Percentiles rank a stretch among this genome's conserved stretches.
Conservation (phyloP, 2,329 filamentous ascomycete species). For the Pyrenochaeta sp. region DNA sequence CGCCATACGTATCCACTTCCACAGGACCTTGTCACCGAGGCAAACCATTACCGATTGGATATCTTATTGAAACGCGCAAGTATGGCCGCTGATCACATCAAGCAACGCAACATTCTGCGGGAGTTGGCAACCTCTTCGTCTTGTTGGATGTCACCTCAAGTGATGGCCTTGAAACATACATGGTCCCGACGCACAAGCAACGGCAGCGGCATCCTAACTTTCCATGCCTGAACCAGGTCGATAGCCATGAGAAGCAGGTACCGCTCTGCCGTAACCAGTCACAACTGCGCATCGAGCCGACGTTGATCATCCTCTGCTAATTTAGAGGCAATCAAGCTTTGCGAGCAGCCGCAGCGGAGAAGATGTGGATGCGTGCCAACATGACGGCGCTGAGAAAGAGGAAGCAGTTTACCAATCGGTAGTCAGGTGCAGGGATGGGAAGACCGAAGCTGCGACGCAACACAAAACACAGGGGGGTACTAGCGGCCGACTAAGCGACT, state of each 20-base stretch:
- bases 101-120: background rate
- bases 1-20: background rate
- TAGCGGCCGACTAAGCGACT: slow-evolving; percentile 36
- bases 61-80: background rate
- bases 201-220: slow-evolving; percentile 3
- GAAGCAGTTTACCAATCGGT: slow-evolving; percentile 37
- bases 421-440: slow-evolving; percentile 20
- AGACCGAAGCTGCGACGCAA: slow-evolving; percentile 34
- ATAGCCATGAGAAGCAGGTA: slow-evolving; percentile 8
- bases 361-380: slow-evolving; percentile 13
- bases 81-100: background rate
- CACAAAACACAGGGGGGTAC: slow-evolving; percentile 39
- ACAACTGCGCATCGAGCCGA: too few relatives aligned
- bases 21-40: too few relatives aligned
- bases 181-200: slow-evolving; percentile 3
- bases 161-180: slow-evolving; percentile 10
- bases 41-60: background rate
- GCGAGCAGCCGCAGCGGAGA: slow-evolving; percentile 21
- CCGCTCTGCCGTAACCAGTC: slow-evolving; percentile 6
- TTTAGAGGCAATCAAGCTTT: slow-evolving; percentile 26
- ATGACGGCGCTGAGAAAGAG: slow-evolving; percentile 17
- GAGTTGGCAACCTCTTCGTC: background rate
- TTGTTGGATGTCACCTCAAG: background rate
- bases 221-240: background rate
- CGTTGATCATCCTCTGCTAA: too few relatives aligned